Percentiles rank a stretch among this genome's conserved stretches.
Conservation (phyloP, 1,139 yeast genomes). For the Petasospora fabianii region DNA sequence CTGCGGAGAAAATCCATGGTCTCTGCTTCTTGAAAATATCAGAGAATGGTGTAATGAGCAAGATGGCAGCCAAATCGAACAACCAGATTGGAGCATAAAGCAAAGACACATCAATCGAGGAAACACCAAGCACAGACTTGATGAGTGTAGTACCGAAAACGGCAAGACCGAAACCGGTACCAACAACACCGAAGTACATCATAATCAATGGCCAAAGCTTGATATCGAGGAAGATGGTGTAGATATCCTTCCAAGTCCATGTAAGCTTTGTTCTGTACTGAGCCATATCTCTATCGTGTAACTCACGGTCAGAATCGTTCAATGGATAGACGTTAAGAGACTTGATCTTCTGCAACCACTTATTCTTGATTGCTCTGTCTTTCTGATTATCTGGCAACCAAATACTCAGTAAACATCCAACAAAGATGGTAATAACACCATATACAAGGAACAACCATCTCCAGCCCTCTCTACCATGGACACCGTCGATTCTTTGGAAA, state of each 20-base stretch:
- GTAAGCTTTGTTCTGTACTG: conserved; percentile 39
- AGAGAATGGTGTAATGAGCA: conserved; percentile 74
- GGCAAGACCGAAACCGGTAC: conserved; percentile 81
- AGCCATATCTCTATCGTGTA: conserved; percentile 65
- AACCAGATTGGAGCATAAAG: conserved; percentile 89
- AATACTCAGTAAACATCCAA: conserved; percentile 66
- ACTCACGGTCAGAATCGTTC: conserved; percentile 44
- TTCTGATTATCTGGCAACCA: conserved; percentile 69
- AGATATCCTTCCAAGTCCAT: conserved; percentile 65
- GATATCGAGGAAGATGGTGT: conserved; percentile 53
- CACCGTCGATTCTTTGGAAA: conserved; percentile 77
- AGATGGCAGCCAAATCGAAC: conserved; percentile 76
- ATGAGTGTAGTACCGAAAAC: conserved; percentile 86
- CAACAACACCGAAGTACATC: conserved; percentile 93
- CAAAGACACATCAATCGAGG: conserved; percentile 68
- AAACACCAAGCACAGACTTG: conserved; percentile 53
- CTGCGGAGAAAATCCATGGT: conserved; percentile 55
- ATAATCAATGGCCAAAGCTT: conserved; percentile 77
- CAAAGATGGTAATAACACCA: conserved; percentile 66
- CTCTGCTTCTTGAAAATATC: conserved; percentile 60
- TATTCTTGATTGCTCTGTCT: conserved; percentile 15
- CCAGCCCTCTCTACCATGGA: conserved; percentile 72
- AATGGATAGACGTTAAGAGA: conserved; percentile 36
- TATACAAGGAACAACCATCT: conserved; percentile 84
- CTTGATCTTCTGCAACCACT: conserved; percentile 17